Base-by-base conservation (phyloP, 768 basidiomycete genomes). In the Pleurotus eryngii region DNA sequence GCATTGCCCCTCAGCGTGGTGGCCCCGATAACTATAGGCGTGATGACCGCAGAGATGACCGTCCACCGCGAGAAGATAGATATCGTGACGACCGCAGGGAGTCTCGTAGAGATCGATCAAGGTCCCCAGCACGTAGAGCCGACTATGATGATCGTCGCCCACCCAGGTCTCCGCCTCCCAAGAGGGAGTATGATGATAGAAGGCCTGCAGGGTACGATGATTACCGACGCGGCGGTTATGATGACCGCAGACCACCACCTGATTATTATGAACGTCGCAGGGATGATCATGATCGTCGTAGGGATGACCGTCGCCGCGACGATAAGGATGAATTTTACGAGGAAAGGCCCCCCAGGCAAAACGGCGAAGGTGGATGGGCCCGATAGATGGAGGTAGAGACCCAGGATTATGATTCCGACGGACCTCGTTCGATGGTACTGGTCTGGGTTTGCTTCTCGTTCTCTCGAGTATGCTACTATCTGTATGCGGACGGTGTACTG, bases 171-270 rank as follows among this genome's bases (percentile, higher is more conserved):
- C 86, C 90, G 70, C 86, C 89, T 64, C 81, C 84, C 59, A 81
- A 78, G 81, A 88, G 90, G 81, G 88, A 91, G 67, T 76, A 77
- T 74, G 89, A 91, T 79, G 89, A 91, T 75, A 85, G 80, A 82
- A 87, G 87, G 81, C 83, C 88, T 85, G 87, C 88, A 86, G 89
- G 89, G 85, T 90, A 91, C 85, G 90, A 92, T 84, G 87, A 90
- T 83, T 80, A 84, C 74, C 86, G 90, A 73, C 86, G 90, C 74
- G 89, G 87, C 68, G 85, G 83, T 68, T 84, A 85, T 84, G 87
- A 89, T 85, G 86, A 86, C 73, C 87, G 83, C 77, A 85, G 83
- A 85, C 81, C 76, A 71, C 87, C 87, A 85, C 87, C 90, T 81
- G 82, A 82, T 79, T 84, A 87, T 85, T 85, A 86, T 86, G 89